Evolutionary conservation across 805 yeast species (phyloP).

Genomic region (Isabelozyma pseudorhagii): DNA sequence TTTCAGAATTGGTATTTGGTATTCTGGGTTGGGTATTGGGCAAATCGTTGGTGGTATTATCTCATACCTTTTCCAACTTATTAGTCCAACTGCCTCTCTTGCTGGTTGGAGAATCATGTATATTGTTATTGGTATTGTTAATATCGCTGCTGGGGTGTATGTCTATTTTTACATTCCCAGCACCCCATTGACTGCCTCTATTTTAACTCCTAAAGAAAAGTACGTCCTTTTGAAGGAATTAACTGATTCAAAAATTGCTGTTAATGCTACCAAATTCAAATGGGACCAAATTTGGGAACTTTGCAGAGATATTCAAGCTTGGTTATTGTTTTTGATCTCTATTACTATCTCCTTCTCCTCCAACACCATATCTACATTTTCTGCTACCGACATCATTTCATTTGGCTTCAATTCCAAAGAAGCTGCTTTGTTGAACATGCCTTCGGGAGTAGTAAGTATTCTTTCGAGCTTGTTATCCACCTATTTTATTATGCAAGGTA

Average conservation of each 20-base stretch:
- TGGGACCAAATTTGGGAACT: slow-evolving; percentile 12
- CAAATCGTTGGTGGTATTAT: slow-evolving; percentile 17
- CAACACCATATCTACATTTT: slow-evolving; percentile 17
- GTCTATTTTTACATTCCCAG: slow-evolving; percentile 15
- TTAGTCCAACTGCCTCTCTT: slow-evolving; percentile 8
- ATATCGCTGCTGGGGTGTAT: slow-evolving; percentile 11
- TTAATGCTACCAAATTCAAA: slow-evolving; percentile 10
- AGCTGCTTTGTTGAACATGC: slow-evolving; percentile 19
- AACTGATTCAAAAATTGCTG: slow-evolving; percentile 13
- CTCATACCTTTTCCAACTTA: slow-evolving; percentile 14
- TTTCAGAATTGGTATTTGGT: slow-evolving; percentile 13
- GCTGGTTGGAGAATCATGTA: slow-evolving; percentile 18
- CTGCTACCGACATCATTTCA: slow-evolving; percentile 12
- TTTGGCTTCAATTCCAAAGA: slow-evolving; percentile 17
- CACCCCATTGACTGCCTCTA: slow-evolving; percentile 11
- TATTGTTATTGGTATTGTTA: slow-evolving; percentile 15
- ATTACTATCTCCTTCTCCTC: slow-evolving; percentile 18
- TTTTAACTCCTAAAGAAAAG: slow-evolving; percentile 15
- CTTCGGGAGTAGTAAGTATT: slow-evolving; percentile 18
- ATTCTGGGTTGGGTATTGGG: slow-evolving; percentile 16
- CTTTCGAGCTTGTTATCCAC: slow-evolving; percentile 13
- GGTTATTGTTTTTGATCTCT: slow-evolving; percentile 13
- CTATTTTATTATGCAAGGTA: slow-evolving; percentile 16
- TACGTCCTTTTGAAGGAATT: slow-evolving; percentile 12
- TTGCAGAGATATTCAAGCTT: slow-evolving; percentile 14